Conservation (phyloP, 169 alveolate genomes). For the Theileria parva region DNA sequence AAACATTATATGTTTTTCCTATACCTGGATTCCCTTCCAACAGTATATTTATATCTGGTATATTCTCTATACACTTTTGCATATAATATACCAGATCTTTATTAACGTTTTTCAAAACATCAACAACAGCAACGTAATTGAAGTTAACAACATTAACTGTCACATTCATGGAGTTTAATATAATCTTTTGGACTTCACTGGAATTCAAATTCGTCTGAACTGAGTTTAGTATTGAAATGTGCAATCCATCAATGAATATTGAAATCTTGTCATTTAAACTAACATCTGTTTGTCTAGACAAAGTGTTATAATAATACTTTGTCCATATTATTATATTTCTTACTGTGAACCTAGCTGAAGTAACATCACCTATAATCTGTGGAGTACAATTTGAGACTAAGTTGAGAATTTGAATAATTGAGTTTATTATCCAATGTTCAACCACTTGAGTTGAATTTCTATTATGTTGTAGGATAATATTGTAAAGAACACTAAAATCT, state of each 20-base stretch:
- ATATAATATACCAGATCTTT: constrained; percentile 57
- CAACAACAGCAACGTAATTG: not conserved
- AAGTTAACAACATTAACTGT: not conserved
- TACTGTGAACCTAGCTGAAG: not conserved
- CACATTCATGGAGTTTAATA: not conserved
- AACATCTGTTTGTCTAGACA: not conserved
- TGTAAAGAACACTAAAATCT: constrained; percentile 9
- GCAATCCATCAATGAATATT: not conserved
- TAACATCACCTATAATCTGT: not conserved
- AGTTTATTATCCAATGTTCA: constrained; percentile 43
- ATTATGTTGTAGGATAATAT: constrained; percentile 34
- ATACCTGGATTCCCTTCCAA: constrained; percentile 99
- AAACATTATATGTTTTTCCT: constrained; percentile 96
- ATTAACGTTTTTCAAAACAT: not conserved
- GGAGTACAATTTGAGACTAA: not conserved
- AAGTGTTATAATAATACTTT: constrained; percentile 3
- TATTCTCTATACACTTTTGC: not conserved
- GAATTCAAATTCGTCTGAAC: not conserved
- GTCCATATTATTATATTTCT: constrained; percentile 14
- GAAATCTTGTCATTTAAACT: not conserved
- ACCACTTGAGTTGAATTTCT: constrained; percentile 12
- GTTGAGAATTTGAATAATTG: constrained; percentile 34
- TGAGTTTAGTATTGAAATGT: constrained; percentile 16
- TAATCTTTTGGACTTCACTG: constrained; percentile 8
- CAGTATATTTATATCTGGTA: constrained; percentile 87